phyloP scores from a whole-genome alignment of 2,329 filamentous ascomycete genomes.

The Hypoxylon sp. region DNA sequence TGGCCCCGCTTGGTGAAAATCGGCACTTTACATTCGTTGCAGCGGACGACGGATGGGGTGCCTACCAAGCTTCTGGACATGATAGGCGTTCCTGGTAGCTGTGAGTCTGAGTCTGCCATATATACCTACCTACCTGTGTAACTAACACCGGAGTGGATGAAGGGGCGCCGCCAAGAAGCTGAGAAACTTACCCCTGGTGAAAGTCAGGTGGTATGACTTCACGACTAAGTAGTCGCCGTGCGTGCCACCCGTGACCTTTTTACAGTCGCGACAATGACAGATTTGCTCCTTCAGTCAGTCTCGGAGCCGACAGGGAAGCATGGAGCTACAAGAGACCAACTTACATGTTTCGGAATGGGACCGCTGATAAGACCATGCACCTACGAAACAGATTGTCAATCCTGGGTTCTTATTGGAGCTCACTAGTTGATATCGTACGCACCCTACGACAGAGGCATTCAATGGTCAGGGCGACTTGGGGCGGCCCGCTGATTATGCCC shows the following conservation, averaged over 20 bases:
- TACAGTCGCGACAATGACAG: slow-evolving; percentile 35
- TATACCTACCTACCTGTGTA: too few relatives aligned
- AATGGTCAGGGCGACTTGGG: not conserved
- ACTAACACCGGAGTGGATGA: not conserved
- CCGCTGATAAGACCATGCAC: not conserved
- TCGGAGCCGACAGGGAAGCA: not conserved
- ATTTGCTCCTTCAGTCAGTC: slow-evolving; percentile 28
- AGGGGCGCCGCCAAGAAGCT: not conserved
- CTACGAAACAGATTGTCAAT: slow-evolving; percentile 18
- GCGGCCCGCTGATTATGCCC: not conserved
- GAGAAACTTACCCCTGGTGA: slow-evolving; percentile 10
- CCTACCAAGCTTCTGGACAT: too few relatives aligned
- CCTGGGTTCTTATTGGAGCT: not conserved
- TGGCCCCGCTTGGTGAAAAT: not conserved
- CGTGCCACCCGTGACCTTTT: slow-evolving; percentile 26
- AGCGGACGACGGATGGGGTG: too few relatives aligned
- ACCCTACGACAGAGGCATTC: slow-evolving; percentile 30
- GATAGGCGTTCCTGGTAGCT: not conserved
- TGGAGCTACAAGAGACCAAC: slow-evolving; percentile 1
- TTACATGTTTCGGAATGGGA: slow-evolving; percentile 18
- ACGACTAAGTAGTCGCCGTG: slow-evolving; percentile 15
- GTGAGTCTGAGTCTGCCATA: slow-evolving; percentile 1
- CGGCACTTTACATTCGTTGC: slow-evolving; percentile 11
- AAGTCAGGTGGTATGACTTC: not conserved
- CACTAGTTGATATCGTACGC: slow-evolving; percentile 6